Conservation (phyloP, 202 grass and related monocot species). For the Bolboschoenoplectus hybrid region DNA sequence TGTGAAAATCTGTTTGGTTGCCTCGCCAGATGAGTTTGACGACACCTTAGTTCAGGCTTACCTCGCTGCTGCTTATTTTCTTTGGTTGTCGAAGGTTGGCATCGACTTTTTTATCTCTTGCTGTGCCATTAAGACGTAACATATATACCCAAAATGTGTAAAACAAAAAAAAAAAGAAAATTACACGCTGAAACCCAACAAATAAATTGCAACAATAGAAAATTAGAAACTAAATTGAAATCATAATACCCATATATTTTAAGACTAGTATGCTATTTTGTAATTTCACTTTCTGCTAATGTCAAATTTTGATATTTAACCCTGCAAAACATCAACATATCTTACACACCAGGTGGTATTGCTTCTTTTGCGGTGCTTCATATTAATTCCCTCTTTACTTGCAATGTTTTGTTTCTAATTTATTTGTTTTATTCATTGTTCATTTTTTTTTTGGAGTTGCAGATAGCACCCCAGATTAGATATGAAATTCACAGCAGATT, state of each 20-base stretch:
- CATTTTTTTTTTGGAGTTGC: constrained; percentile 16
- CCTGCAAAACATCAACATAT: neutral
- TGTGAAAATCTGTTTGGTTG: constrained; percentile 39
- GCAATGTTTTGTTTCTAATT: neutral
- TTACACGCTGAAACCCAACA: neutral
- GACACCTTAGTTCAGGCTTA: constrained; percentile 52
- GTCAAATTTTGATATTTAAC: neutral
- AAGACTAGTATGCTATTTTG: neutral
- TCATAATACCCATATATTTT: neutral
- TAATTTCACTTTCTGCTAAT: neutral
- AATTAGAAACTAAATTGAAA: neutral
- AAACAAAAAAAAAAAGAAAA: neutral
- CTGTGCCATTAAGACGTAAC: neutral
- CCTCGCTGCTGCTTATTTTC: constrained; percentile 60
- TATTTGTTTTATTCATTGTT: neutral
- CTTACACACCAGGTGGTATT: neutral
- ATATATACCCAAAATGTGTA: neutral
- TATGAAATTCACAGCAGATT: constrained; percentile 31
- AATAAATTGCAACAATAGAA: neutral
- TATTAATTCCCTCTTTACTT: neutral
- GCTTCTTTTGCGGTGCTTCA: neutral
- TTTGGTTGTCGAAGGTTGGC: constrained; percentile 71
- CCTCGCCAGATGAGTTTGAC: constrained; percentile 52
- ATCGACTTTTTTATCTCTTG: neutral
- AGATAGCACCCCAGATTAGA: constrained; percentile 16